Evolutionary conservation across 192 early-diverging fungal species (phyloP).

Genomic region (Gryganskiella cystojenkinii): DNA sequence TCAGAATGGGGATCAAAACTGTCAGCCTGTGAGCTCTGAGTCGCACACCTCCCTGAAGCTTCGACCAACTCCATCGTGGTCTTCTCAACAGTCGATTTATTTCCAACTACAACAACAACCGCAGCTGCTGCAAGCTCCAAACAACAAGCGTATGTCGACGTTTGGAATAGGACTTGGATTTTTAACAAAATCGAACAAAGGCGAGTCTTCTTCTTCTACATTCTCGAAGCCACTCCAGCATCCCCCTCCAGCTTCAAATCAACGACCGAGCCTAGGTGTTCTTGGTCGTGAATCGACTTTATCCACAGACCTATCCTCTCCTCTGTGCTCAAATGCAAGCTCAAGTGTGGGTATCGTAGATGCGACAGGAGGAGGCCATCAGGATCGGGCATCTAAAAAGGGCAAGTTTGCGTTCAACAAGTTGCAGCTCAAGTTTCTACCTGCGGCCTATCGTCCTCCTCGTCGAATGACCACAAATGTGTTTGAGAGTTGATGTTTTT

Average conservation of each 20-base stretch:
- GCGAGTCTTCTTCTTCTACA: neutral
- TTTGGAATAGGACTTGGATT: constrained; percentile 24
- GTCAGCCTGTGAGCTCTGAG: no score
- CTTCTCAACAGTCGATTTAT: constrained; percentile 36
- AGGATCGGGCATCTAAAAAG: constrained; percentile 2
- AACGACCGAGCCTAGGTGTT: neutral
- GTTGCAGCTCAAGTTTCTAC: constrained; percentile 40
- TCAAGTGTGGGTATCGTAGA: no score
- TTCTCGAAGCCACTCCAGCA: neutral
- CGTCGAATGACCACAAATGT: constrained; percentile 24
- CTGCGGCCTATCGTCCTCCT: constrained; percentile 34
- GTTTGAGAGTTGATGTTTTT: constrained; percentile 2
- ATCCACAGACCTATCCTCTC: neutral
- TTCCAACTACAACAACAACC: constrained; percentile 15
- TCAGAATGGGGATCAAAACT: no score
- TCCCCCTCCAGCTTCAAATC: neutral
- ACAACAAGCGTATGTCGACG: constrained; percentile 9
- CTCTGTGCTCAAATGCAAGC: no score
- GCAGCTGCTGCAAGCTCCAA: neutral
- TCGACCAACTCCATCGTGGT: constrained; percentile 36
- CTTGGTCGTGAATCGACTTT: neutral
- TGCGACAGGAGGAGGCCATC: neutral
- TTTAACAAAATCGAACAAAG: neutral
- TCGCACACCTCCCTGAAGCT: neutral
- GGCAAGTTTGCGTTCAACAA: constrained; percentile 50